A percentile compares a stretch with the other conserved stretches of the same genome.
Evolutionary conservation across 164 flowering plant species (phyloP).

Genomic region (Sedum album): DNA sequence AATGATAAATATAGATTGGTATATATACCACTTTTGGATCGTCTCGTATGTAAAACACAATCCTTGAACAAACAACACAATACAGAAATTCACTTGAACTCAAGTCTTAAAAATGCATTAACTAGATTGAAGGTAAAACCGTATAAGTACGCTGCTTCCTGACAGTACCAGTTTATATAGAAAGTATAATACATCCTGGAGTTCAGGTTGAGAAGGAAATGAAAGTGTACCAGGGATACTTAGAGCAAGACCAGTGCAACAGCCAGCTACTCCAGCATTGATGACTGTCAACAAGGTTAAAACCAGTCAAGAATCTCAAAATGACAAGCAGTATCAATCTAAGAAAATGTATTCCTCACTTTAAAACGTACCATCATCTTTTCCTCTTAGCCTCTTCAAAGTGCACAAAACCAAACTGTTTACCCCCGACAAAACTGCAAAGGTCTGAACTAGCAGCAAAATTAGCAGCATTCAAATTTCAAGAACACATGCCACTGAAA

Average conservation of each 20-base stretch:
- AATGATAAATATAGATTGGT: too few species aligned
- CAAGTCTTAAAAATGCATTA: too few species aligned
- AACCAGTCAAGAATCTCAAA: conserved; percentile 10
- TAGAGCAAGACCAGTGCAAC: conserved; percentile 92
- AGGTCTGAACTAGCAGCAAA: conserved; percentile 37
- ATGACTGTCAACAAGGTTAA: conserved; percentile 36
- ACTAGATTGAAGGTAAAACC: too few species aligned
- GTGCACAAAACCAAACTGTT: conserved; percentile 89
- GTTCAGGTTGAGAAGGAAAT: background rate
- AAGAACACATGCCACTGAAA: background rate
- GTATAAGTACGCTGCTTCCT: too few species aligned
- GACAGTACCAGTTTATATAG: background rate
- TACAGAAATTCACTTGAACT: too few species aligned
- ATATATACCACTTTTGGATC: too few species aligned
- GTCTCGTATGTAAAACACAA: too few species aligned
- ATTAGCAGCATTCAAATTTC: background rate
- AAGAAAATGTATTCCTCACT: background rate
- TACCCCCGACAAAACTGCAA: conserved; percentile 91
- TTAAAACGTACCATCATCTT: conserved; percentile 71
- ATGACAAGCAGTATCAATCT: background rate
- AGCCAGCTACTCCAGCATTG: conserved; percentile 95
- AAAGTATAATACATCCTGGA: background rate
- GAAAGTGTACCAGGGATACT: conserved; percentile 74
- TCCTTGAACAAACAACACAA: too few species aligned
- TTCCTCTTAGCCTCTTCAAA: conserved; percentile 78